These are phyloP conservation scores for Scorias spongiosa DNA, from an alignment of 2,329 filamentous ascomycete species.

Conservation along the genomic window DNA sequence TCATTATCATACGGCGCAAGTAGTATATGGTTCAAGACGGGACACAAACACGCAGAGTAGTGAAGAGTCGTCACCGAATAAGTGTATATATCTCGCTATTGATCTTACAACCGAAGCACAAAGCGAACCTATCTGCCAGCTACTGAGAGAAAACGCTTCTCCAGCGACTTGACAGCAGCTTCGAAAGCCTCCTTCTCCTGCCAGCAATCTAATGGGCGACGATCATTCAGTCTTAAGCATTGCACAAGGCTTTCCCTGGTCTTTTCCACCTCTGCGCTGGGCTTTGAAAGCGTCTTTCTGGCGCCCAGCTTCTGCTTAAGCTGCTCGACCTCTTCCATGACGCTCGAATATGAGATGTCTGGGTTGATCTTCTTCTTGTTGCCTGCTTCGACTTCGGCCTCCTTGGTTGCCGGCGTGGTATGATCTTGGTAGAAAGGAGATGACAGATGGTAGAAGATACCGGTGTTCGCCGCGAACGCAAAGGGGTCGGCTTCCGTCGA, in stretches of 20 bases:
- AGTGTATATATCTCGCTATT: too few species aligned
- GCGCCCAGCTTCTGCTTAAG: slow-evolving; percentile 34
- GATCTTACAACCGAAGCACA: too few species aligned
- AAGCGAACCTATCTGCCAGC: slow-evolving; percentile 36
- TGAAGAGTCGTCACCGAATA: too few species aligned
- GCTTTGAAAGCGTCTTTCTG: slow-evolving; percentile 42
- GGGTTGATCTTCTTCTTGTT: slow-evolving; percentile 29
- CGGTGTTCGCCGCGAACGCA: slow-evolving; percentile 3
- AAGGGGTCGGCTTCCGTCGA: slow-evolving; percentile 1
- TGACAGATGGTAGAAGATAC: slow-evolving; percentile 17
- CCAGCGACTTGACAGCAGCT: slow-evolving; percentile 70
- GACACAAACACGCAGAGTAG: too few species aligned
- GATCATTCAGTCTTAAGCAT: slow-evolving; percentile 72
- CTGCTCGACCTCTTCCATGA: slow-evolving; percentile 42
- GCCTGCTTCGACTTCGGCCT: slow-evolving; percentile 12
- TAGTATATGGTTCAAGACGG: too few species aligned
- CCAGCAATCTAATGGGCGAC: slow-evolving; percentile 86
- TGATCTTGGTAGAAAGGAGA: slow-evolving; percentile 22
- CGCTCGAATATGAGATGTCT: slow-evolving; percentile 34
- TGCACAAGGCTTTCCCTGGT: slow-evolving; percentile 62
- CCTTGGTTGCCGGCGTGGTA: slow-evolving; percentile 15
- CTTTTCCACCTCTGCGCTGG: slow-evolving; percentile 57
- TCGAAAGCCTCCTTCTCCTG: slow-evolving; percentile 84
- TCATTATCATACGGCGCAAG: too few species aligned
- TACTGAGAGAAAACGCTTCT: slow-evolving; percentile 77